Percentiles rank a stretch among this genome's conserved stretches.
These are phyloP conservation scores for Tuber indicum DNA, from an alignment of 495 filamentous ascomycete genomes.

Conservation along the genomic window DNA sequence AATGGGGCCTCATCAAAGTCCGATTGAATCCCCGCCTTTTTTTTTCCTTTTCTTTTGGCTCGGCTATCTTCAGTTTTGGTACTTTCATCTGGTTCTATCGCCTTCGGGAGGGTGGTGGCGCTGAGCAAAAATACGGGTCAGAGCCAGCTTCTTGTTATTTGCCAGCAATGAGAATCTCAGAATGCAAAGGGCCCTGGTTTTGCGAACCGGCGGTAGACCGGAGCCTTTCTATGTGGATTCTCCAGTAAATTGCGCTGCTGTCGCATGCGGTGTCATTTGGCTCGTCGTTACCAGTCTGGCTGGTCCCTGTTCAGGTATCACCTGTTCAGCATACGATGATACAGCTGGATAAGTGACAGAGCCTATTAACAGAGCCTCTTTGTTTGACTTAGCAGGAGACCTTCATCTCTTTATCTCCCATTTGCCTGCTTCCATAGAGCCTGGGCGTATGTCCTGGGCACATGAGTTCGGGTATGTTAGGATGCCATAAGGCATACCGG, in stretches of 20 bases:
- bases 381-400: neutral
- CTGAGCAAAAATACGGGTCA: neutral
- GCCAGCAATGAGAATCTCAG: neutral
- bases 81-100: neutral
- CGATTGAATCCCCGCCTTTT: neutral
- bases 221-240: conserved; percentile 31
- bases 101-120: neutral
- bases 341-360: neutral
- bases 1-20: neutral
- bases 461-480: neutral
- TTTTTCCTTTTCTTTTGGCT: neutral
- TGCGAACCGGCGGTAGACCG: conserved; percentile 32
- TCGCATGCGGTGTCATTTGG: conserved; percentile 29
- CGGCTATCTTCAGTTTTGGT: neutral
- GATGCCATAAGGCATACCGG: neutral
- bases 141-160: neutral
- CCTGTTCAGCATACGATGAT: neutral
- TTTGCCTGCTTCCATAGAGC: neutral
- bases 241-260: conserved; percentile 31
- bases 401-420: neutral
- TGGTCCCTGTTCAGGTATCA: conserved; percentile 17
- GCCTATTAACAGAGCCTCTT: neutral
- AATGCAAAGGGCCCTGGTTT: conserved; percentile 1
- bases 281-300: conserved; percentile 22
- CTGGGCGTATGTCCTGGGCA: neutral